A percentile compares a stretch with the other conserved stretches of the same genome.
These are phyloP conservation scores for Solanum ahanhuiri DNA, from an alignment of 257 asterid genomes.

Conservation along the genomic window DNA sequence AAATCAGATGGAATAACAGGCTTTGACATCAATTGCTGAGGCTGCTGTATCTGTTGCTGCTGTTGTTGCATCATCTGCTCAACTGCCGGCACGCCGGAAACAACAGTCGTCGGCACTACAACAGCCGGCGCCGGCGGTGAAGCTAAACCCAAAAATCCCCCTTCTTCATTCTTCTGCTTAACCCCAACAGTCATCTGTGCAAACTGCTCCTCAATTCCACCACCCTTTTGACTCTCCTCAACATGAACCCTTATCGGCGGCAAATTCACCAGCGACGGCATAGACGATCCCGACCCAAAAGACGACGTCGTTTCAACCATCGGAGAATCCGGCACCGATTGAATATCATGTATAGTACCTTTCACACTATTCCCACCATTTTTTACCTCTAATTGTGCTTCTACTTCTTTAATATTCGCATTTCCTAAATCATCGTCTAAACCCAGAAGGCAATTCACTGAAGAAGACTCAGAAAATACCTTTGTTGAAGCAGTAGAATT, in stretches of 20 bases:
- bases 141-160: slow-evolving; percentile 15
- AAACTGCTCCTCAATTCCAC: slow-evolving; percentile 76
- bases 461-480: slow-evolving; percentile 58
- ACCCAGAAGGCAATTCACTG: slow-evolving; percentile 65
- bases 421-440: slow-evolving; percentile 38
- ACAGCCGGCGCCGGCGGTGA: not conserved
- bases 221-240: slow-evolving; percentile 56
- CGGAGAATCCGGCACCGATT: slow-evolving; percentile 83
- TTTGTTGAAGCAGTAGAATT: slow-evolving; percentile 19
- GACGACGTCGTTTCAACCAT: slow-evolving; percentile 71
- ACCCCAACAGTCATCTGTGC: slow-evolving; percentile 46
- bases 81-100: not conserved
- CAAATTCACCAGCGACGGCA: slow-evolving; percentile 63
- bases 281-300: slow-evolving; percentile 73
- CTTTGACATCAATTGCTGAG: not conserved
- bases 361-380: slow-evolving; percentile 21
- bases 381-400: slow-evolving; percentile 14
- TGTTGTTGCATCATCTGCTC: not conserved
- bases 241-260: slow-evolving; percentile 66
- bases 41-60: slow-evolving; percentile 1
- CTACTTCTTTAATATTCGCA: slow-evolving; percentile 21
- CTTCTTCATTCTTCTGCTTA: slow-evolving; percentile 40
- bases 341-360: slow-evolving; percentile 40
- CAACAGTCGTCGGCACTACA: not conserved
- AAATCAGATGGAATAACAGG: not conserved